Evolutionary conservation across 225 moss, liverwort and hornwort genomes (phyloP).

Genomic region (Polytrichum commune): DNA sequence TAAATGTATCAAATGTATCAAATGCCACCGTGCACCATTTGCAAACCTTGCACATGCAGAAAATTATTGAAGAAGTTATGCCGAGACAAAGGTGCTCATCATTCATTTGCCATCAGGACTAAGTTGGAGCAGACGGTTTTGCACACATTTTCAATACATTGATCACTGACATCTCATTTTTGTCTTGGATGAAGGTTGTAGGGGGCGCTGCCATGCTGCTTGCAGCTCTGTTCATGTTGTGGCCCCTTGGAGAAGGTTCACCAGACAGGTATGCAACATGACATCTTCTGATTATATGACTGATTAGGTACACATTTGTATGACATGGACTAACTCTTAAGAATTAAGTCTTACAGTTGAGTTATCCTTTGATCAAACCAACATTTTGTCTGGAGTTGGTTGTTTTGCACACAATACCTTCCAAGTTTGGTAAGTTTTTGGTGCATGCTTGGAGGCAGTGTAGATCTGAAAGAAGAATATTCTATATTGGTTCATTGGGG

Average conservation of each 20-base stretch:
- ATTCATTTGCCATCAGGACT: too few species aligned
- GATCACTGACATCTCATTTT: neutral
- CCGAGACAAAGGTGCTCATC: too few species aligned
- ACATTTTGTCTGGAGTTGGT: neutral
- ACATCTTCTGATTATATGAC: neutral
- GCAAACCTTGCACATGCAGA: too few species aligned
- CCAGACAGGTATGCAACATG: constrained; percentile 27
- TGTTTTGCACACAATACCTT: neutral
- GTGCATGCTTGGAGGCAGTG: neutral
- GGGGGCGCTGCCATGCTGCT: constrained; percentile 43
- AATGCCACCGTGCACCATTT: too few species aligned
- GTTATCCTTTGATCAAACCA: too few species aligned
- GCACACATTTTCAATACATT: neutral
- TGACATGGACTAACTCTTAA: neutral
- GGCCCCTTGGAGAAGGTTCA: constrained; percentile 35
- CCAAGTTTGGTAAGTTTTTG: neutral
- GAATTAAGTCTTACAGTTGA: too few species aligned
- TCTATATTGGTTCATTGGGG: too few species aligned
- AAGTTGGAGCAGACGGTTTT: too few species aligned
- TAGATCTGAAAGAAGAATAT: too few species aligned
- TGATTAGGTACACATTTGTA: neutral
- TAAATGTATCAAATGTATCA: too few species aligned
- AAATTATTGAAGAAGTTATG: too few species aligned
- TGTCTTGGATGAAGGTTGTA: constrained; percentile 23
- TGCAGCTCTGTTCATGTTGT: constrained; percentile 43